These are phyloP conservation scores for Trichoderma gamsii DNA, from an alignment of 495 filamentous ascomycete genomes.

Conservation along the genomic window DNA sequence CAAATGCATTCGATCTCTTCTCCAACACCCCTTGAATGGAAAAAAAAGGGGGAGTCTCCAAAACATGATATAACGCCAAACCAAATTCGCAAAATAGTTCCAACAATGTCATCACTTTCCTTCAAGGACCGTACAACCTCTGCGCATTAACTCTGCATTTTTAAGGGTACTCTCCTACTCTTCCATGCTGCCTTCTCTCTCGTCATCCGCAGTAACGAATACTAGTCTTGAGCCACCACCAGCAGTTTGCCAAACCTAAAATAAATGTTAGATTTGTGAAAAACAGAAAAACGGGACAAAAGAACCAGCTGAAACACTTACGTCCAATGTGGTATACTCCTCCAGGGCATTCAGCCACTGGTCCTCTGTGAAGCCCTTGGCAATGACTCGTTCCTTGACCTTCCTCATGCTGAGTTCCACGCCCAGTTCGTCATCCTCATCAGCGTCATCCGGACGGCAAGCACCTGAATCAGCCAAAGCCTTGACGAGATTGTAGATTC, in stretches of 20 bases:
- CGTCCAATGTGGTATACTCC: conserved; percentile 81
- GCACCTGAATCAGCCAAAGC: conserved; percentile 73
- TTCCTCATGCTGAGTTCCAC: conserved; percentile 80
- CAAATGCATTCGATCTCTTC: conserved; percentile 14
- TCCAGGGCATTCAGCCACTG: conserved; percentile 80
- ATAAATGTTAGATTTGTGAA: no score
- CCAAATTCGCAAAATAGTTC: not conserved
- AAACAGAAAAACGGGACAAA: conserved; percentile 11
- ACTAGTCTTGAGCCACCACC: conserved; percentile 79
- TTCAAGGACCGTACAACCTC: not conserved
- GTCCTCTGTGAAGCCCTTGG: conserved; percentile 93
- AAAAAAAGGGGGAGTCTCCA: not conserved
- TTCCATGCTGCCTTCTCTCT: conserved; percentile 30
- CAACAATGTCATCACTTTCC: conserved; percentile 1
- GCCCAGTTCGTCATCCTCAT: conserved; percentile 53
- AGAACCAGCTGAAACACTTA: conserved; percentile 48
- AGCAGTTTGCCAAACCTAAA: conserved; percentile 89
- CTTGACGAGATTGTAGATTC: conserved; percentile 90
- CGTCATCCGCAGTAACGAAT: conserved; percentile 51
- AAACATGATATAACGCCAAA: conserved; percentile 6
- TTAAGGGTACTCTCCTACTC: not conserved
- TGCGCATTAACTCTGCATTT: not conserved
- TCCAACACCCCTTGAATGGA: not conserved
- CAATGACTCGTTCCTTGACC: conserved; percentile 82
- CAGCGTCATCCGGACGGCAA: conserved; percentile 61